These are phyloP conservation scores for Hygrocybe punicea DNA, from an alignment of 768 basidiomycete species.

Conservation along the genomic window DNA sequence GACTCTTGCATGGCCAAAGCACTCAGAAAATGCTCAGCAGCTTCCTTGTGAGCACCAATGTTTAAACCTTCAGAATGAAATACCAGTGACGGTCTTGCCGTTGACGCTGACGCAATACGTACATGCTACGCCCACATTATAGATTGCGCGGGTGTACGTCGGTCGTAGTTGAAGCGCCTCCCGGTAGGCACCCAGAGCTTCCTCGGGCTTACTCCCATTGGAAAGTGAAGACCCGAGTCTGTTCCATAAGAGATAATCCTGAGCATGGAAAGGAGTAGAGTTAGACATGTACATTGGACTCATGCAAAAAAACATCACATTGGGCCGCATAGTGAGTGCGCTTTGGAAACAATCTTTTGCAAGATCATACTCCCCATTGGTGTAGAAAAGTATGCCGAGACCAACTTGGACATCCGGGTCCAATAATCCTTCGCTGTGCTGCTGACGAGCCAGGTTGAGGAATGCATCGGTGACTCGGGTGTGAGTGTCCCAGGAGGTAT, in stretches of 20 bases:
- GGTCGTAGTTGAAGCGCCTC: slow-evolving; percentile 88
- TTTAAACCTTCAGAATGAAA: slow-evolving; percentile 66
- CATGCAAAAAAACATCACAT: slow-evolving; percentile 28
- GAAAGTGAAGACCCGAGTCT: slow-evolving; percentile 90
- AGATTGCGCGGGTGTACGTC: slow-evolving; percentile 94
- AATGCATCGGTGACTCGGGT: slow-evolving; percentile 78
- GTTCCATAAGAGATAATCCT: slow-evolving; percentile 97
- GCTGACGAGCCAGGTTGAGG: slow-evolving; percentile 75
- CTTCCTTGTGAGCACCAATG: slow-evolving; percentile 92
- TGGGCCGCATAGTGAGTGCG: slow-evolving; percentile 75
- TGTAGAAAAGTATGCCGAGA: slow-evolving; percentile 90
- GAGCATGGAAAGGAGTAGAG: background rate
- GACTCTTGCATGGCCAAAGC: slow-evolving; percentile 77
- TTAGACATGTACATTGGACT: background rate
- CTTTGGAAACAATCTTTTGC: slow-evolving; percentile 94
- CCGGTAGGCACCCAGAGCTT: slow-evolving; percentile 85
- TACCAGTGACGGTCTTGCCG: background rate
- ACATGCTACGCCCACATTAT: slow-evolving; percentile 98
- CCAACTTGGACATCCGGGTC: slow-evolving; percentile 94
- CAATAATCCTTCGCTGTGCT: slow-evolving; percentile 65
- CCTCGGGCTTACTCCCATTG: slow-evolving; percentile 92
- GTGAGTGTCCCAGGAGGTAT: slow-evolving; percentile 81
- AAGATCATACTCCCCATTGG: slow-evolving; percentile 76
- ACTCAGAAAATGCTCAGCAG: slow-evolving; percentile 91
- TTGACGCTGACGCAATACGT: slow-evolving; percentile 32